phyloP scores from a whole-genome alignment of 208 protist species.

The Cochliopodium minus region DNA sequence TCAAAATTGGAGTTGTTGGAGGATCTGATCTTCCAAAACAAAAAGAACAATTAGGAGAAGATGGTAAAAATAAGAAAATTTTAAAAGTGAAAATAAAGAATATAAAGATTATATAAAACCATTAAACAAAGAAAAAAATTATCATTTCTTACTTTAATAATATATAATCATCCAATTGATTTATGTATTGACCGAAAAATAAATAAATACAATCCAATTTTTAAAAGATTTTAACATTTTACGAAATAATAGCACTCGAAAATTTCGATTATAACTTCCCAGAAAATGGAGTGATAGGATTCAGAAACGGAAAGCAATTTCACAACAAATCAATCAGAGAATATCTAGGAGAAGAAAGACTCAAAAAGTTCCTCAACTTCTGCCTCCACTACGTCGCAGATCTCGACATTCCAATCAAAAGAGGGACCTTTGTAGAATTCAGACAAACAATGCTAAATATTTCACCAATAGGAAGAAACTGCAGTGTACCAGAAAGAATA shows the following conservation, averaged over 20 bases:
- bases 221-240: too few species aligned
- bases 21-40: slow-evolving; percentile 94
- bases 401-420: slow-evolving; percentile 90
- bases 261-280: slow-evolving; percentile 92
- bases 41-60: slow-evolving; percentile 78
- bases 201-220: slow-evolving; percentile 9
- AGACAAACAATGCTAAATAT: slow-evolving; percentile 98
- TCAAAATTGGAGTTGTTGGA: slow-evolving; percentile 86
- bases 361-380: slow-evolving; percentile 83
- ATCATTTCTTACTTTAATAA: too few species aligned
- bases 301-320: slow-evolving; percentile 38
- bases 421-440: slow-evolving; percentile 97
- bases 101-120: too few species aligned
- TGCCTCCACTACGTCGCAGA: slow-evolving; percentile 74
- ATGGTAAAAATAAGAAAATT: too few species aligned
- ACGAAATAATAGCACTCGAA: slow-evolving; percentile 30
- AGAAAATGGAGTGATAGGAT: slow-evolving; percentile 91
- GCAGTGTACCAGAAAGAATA: slow-evolving; percentile 83
- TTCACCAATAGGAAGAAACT: slow-evolving; percentile 95
- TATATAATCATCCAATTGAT: too few species aligned
- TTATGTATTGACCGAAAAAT: too few species aligned
- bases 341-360: slow-evolving; percentile 71
- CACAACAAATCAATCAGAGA: slow-evolving; percentile 38
- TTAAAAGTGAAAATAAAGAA: too few species aligned
- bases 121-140: too few species aligned